Conservation (phyloP, 192 early-diverging fungal species). For the Dispira simplex region DNA sequence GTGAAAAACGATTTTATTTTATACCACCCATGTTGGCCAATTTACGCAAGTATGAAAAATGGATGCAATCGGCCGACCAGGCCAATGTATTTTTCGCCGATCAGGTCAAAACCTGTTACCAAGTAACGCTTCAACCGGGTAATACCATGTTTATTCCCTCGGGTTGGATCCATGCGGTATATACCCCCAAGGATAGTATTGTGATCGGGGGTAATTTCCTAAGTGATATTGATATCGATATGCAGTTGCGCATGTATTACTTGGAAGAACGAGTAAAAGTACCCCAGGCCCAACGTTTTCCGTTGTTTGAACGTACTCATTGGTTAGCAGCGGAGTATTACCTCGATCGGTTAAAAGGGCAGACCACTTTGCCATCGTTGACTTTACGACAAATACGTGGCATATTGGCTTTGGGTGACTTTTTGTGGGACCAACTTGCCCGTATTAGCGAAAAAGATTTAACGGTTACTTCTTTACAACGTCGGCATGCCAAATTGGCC, state of each 20-base stretch:
- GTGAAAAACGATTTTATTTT: constrained; percentile 69
- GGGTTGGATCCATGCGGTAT: constrained; percentile 94
- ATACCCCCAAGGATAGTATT: constrained; percentile 69
- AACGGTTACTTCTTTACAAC: no score
- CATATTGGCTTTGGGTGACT: no score
- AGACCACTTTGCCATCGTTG: no score
- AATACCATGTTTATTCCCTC: constrained; percentile 91
- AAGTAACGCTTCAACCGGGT: constrained; percentile 56
- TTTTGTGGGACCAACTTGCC: no score
- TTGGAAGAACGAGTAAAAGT: not conserved
- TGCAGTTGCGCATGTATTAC: constrained; percentile 1
- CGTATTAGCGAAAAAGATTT: no score
- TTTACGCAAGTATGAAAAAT: constrained; percentile 61
- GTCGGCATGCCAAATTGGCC: no score
- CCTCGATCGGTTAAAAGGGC: not conserved
- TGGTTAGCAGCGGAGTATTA: constrained; percentile 2
- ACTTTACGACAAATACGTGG: no score
- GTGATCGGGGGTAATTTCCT: constrained; percentile 91
- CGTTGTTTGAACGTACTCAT: not conserved
- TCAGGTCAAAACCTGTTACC: constrained; percentile 60
- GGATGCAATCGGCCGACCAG: constrained; percentile 54
- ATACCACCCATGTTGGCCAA: constrained; percentile 53
- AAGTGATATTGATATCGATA: not conserved
- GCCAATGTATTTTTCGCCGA: constrained; percentile 64
- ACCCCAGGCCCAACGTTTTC: not conserved